Evolutionary conservation across 1,284 basidiomycete species (phyloP).

Genomic region (Microbotryum violaceum): DNA sequence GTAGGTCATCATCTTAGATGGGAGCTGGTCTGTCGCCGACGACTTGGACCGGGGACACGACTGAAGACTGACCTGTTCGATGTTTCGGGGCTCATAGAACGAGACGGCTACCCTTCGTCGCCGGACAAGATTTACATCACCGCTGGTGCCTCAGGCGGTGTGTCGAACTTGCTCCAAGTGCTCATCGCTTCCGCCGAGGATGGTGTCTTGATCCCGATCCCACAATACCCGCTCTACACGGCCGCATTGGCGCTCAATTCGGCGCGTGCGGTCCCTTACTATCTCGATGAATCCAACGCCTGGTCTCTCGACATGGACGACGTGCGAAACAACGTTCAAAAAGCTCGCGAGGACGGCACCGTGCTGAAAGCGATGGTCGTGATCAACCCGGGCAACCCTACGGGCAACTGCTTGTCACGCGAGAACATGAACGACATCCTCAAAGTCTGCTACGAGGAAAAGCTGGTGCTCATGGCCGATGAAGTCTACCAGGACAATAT

Average conservation of each 20-base stretch:
- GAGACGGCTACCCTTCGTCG: slow-evolving; percentile 77
- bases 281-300: slow-evolving; percentile 69
- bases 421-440: slow-evolving; percentile 66
- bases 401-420: slow-evolving; percentile 69
- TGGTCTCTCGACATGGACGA: slow-evolving; percentile 78
- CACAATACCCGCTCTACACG: slow-evolving; percentile 96
- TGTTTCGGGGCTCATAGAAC: slow-evolving; percentile 49
- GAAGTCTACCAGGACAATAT: slow-evolving; percentile 94
- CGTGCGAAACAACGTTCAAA: slow-evolving; percentile 60
- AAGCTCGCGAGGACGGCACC: slow-evolving; percentile 58
- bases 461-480: slow-evolving; percentile 83
- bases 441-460: slow-evolving; percentile 69
- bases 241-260: slow-evolving; percentile 80
- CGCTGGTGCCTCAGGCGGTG: slow-evolving; percentile 84
- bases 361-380: slow-evolving; percentile 75
- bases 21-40: background rate
- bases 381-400: slow-evolving; percentile 96
- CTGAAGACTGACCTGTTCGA: background rate
- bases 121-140: slow-evolving; percentile 89
- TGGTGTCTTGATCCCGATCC: slow-evolving; percentile 90
- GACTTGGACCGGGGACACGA: background rate
- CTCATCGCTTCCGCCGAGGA: slow-evolving; percentile 57
- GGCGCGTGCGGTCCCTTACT: slow-evolving; percentile 78
- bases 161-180: slow-evolving; percentile 76
- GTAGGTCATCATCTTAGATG: slow-evolving; percentile 46